Base-by-base conservation (phyloP, 2,329 filamentous ascomycete genomes). In the Fusarium tricinctum region DNA sequence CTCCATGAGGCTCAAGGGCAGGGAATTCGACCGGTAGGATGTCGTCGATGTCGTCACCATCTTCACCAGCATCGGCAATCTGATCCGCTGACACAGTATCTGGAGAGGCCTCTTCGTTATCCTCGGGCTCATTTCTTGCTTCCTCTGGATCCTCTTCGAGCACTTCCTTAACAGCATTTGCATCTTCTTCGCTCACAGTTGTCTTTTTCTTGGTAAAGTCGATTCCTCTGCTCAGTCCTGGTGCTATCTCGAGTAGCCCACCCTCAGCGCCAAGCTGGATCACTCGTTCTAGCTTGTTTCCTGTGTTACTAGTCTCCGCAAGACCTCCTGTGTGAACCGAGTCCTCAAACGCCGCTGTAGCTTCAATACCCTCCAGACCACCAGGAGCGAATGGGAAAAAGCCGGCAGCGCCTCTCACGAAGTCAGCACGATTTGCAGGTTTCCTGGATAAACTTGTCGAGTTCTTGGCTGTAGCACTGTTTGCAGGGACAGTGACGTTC, bases 321-420 rank as follows among this genome's bases (percentile, higher is more conserved):
- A 66, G 79, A 56, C 83, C 82, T 38, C 83, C 82, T 48, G 86
- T 83, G 19, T 90, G 83, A 35, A 89, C 84, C 73, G 95, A 90
- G 48, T 94, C 92, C 76, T 97, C 95, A 52, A 93, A 84, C 6
- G 92, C 92, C 28, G 94, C 93, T 12, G 94, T 90, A 4, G 92
- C 92, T 77, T 97, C 92, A 22, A 97, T 91, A 3, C 90, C 89
- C 63, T 97, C 94, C 15, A 98, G 80, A 2, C 96, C 96, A 56
- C 94, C 94, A 1, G 95, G 95, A 0, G 94, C 91, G 80, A 98
- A 97, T 0, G 95, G 95, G 62, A 97, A 97, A 81, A 97, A 97
- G 0, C 95, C 95, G 9, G 94, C 93, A 35, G 92, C 94, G 15
- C 96, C 96, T 64, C 95, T 88, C 14, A 98, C 94, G 78, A 98